Percentiles rank a stretch among this genome's conserved stretches.
phyloP scores from a whole-genome alignment of 148 eudicot genomes.

The Rheum nobile region DNA sequence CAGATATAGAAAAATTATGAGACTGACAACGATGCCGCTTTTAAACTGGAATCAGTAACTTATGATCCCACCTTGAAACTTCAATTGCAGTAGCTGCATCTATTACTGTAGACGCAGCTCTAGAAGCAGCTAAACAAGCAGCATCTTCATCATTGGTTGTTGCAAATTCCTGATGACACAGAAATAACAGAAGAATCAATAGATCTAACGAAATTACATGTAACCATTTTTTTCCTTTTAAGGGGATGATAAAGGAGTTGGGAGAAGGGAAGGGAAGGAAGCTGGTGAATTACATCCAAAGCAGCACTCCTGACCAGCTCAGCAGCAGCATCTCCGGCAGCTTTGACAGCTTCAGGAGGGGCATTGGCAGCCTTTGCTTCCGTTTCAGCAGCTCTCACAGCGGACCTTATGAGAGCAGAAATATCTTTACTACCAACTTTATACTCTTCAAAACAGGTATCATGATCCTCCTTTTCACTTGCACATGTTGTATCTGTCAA shows the following conservation, averaged over 20 bases:
- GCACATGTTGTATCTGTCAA: too few species aligned
- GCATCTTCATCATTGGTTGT: conserved; percentile 72
- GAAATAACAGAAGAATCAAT: conserved; percentile 3
- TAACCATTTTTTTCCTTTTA: neutral
- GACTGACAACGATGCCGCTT: neutral
- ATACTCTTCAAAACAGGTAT: conserved; percentile 66
- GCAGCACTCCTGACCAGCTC: conserved; percentile 88
- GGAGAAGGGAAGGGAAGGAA: neutral
- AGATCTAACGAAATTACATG: conserved; percentile 9
- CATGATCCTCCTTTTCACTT: conserved; percentile 73
- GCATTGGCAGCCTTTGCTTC: conserved; percentile 88
- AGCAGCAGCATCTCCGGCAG: conserved; percentile 95
- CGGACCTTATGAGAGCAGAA: conserved; percentile 64
- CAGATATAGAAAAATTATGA: neutral
- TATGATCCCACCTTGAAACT: conserved; percentile 67
- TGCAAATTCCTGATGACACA: conserved; percentile 39
- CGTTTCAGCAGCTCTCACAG: conserved; percentile 92
- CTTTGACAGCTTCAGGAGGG: conserved; percentile 68
- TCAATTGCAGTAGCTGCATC: conserved; percentile 83
- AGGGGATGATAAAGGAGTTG: neutral
- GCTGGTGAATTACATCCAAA: conserved; percentile 37
- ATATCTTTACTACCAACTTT: conserved; percentile 77
- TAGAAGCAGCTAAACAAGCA: conserved; percentile 76
- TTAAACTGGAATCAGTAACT: neutral
- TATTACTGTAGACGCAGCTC: conserved; percentile 77